Conservation (phyloP, 2,329 filamentous ascomycete genomes). For the Onygenales sp. region DNA sequence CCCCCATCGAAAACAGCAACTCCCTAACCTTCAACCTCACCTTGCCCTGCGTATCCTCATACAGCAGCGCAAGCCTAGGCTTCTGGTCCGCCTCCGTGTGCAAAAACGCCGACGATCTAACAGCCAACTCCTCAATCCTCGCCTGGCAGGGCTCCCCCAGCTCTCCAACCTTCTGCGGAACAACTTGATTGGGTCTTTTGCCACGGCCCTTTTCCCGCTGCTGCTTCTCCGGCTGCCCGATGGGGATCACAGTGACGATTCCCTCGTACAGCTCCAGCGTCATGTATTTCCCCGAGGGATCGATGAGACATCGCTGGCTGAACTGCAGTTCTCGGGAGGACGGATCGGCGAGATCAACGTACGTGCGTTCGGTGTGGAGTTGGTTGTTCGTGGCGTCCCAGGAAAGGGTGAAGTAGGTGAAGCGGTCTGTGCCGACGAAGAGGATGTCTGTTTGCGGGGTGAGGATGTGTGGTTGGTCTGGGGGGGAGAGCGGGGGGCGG, state of each 20-base stretch:
- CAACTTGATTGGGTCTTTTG: slow-evolving; percentile 7
- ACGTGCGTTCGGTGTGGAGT: slow-evolving; percentile 48
- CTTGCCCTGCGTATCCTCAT: slow-evolving; percentile 52
- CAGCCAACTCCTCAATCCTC: slow-evolving; percentile 57
- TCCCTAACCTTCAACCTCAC: slow-evolving; percentile 48
- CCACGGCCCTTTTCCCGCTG: slow-evolving; percentile 19
- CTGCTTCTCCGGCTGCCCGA: slow-evolving; percentile 34
- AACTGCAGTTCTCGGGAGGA: slow-evolving; percentile 66
- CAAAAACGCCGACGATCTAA: slow-evolving; percentile 57
- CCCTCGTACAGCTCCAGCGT: slow-evolving; percentile 61
- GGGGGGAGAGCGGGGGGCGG: slow-evolving; percentile 49
- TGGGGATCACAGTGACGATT: slow-evolving; percentile 54
- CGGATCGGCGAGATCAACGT: slow-evolving; percentile 52
- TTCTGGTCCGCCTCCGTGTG: slow-evolving; percentile 42
- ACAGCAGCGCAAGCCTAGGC: slow-evolving; percentile 56
- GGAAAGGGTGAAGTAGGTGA: slow-evolving; percentile 79
- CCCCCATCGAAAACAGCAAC: slow-evolving; percentile 40
- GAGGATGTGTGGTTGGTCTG: slow-evolving; percentile 43
- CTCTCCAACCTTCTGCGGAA: slow-evolving; percentile 34
- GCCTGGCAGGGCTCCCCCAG: slow-evolving; percentile 53
- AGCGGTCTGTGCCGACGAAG: slow-evolving; percentile 83
- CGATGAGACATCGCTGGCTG: slow-evolving; percentile 72
- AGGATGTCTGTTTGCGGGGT: slow-evolving; percentile 73
- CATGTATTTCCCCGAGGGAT: slow-evolving; percentile 64
- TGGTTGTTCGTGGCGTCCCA: slow-evolving; percentile 58